Base-by-base conservation (phyloP, 202 grass and related monocot genomes). In the Cymbopogon flexuosus region DNA sequence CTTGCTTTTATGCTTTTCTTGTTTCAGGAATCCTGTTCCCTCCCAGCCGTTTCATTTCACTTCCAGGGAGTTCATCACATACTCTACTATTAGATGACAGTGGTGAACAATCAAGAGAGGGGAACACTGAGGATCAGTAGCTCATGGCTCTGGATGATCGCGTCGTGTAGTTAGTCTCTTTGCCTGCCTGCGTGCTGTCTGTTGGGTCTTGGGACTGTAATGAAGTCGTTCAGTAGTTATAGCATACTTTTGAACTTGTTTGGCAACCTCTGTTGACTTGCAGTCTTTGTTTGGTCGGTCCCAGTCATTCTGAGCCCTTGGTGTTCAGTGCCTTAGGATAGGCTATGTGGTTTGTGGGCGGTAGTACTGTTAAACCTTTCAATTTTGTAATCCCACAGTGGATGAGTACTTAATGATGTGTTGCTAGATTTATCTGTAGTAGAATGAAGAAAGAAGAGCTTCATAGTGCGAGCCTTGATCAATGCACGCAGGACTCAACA, bases 21-120 rank as follows among this genome's bases (percentile, higher is more conserved):
- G 67, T 84, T 82, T 73, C 88, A 98, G 96, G 82, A 98, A 91
- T 62, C 96, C 85, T 77, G 92, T 98, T 16, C 90, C 90, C 5
- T 76, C 60, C 49, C 92, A 93, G 16, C 92, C 92, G 54, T 98
- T 98, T 76, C 88, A 98, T 87, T 95, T 98, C 76, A 93, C 85
- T 64, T 98, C 92, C 22, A 84, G 82, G 79, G 96, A 98, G 83
- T 98, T 88, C 77, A 85, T 89, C 70, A 88, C 83, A 66, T 95
- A 95, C 79, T 98, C 90, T 2, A 83, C 80, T 36, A 52, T 93
- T 72, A 91, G 90, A 57, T 98, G 84, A 85, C 61, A 24, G 6
- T 27, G 3, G 5, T 8, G 22, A 67, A 4, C 52, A 22, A 21
- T 21, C 0, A 56, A 21, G 2, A 56, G n/a, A 23, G 10, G 54